Conservation (phyloP, 2,329 filamentous ascomycete species). For the Talaromyces islandicus region DNA sequence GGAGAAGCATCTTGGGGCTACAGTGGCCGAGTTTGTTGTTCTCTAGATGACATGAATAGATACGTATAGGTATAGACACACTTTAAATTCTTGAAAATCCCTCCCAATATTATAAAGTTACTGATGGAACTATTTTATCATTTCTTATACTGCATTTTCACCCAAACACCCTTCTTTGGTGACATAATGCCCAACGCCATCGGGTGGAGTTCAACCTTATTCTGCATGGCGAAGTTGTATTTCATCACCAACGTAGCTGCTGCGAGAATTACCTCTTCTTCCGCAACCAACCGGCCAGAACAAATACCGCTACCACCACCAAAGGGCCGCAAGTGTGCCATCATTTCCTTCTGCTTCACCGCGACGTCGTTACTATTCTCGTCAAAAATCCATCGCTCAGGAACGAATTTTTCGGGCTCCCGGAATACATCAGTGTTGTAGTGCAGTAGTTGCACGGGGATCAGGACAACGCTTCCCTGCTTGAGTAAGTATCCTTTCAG, state of each 20-base stretch:
- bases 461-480: constrained; percentile 8
- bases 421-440: constrained; percentile 4
- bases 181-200: constrained; percentile 7
- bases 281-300: constrained; percentile 10
- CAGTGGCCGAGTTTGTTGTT: constrained; percentile 10
- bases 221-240: constrained; percentile 1
- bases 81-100: neutral
- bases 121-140: neutral
- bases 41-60: neutral
- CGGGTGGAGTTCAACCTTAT: constrained; percentile 5
- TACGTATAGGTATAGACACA: neutral
- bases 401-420: constrained; percentile 5
- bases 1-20: constrained; percentile 7
- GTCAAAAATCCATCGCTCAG: constrained; percentile 4
- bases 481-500: constrained; percentile 7
- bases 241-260: constrained; percentile 4
- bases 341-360: constrained; percentile 2
- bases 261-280: constrained; percentile 8
- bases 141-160: neutral
- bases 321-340: constrained; percentile 6
- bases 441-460: constrained; percentile 6
- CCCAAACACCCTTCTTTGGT: neutral
- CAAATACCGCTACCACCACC: constrained; percentile 9
- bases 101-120: neutral
- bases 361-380: neutral